Evolutionary conservation across 2,329 filamentous ascomycete genomes (phyloP), one percentile per base, ranked within the genome.

Genomic region (Fusarium tuaranense): DNA sequence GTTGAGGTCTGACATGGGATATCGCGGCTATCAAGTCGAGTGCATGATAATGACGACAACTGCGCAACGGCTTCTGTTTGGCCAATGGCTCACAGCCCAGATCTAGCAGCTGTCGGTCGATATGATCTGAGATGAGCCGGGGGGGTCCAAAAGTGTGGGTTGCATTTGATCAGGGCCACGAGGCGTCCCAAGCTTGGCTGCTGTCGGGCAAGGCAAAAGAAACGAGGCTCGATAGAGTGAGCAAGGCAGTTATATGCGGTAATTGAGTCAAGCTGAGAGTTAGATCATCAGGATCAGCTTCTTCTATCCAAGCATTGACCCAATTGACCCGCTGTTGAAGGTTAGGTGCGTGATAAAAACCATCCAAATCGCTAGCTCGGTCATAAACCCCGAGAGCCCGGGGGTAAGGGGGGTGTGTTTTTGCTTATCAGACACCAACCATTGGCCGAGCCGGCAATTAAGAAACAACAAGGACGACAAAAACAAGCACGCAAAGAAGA

Each of bases 91-190:
- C 59, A 34, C 34, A 22, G 16, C 25, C 25, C 48, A 32, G 27
- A 25, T 60, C 60, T 53, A 58, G 34, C 32, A 27, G 16, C 34
- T 25, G 20, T 65, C 27, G 48, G 63, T 22, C 61, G 46, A 64
- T 12, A 77, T 74, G 68, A 76, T 78, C 70, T 78, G 53, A 74
- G 73, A 78, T 78, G 63, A 32, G 16, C 44, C 63, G 55, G 61
- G 67, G 48, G 48, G 32, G 48, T 32, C 44, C 22, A 38, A 72
- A 25, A 25, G 55, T 58, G 57, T 59, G 64, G 65, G 69, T 46
- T 69, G 64, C 64, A 65, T 72, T 32, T 22, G 16, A 32, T 39
- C 32, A 57, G 51, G 38, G 14, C 4, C 34, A 4, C 46, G 34
- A n/a, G 53, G 38, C 51, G 65, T 63, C 14, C 27, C 38, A 14